Conservation (phyloP, 139 green algal species). For the Chlamydomonas eustigma region DNA sequence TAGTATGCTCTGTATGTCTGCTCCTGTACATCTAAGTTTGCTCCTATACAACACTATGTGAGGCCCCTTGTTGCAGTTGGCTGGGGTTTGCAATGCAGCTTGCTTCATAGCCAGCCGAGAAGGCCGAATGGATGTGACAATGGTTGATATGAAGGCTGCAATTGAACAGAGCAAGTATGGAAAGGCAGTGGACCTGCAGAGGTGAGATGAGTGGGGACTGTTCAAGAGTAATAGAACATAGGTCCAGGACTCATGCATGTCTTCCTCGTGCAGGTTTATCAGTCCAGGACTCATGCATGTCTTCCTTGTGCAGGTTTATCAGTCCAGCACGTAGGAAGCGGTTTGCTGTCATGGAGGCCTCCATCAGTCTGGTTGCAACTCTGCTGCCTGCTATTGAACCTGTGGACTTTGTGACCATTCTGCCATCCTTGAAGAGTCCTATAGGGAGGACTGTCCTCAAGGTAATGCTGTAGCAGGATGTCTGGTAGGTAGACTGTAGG, state of each 20-base stretch:
- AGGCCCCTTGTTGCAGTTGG: constrained; percentile 31
- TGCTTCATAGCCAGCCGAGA: constrained; percentile 62
- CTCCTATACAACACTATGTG: too few relatives aligned
- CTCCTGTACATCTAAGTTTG: background rate
- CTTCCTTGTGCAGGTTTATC: constrained; percentile 30
- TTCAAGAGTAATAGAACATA: too few relatives aligned
- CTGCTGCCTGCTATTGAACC: constrained; percentile 86
- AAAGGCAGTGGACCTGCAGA: constrained; percentile 7
- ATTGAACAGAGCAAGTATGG: constrained; percentile 44
- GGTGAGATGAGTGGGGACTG: too few relatives aligned
- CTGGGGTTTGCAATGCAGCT: constrained; percentile 75
- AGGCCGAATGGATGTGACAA: constrained; percentile 48
- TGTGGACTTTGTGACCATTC: constrained; percentile 69
- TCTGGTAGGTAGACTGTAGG: too few relatives aligned
- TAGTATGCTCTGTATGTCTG: too few relatives aligned
- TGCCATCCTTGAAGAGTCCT: constrained; percentile 63
- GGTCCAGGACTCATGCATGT: too few relatives aligned
- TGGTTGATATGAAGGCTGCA: constrained; percentile 21
- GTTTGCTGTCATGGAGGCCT: constrained; percentile 67
- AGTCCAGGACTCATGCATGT: constrained; percentile 44
- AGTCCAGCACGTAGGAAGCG: constrained; percentile 40
- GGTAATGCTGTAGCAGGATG: too few relatives aligned
- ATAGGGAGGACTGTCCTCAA: constrained; percentile 78
- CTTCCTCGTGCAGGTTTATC: constrained; percentile 26
- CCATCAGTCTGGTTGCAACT: constrained; percentile 65